Percentiles rank a stretch among this genome's conserved stretches.
These are phyloP conservation scores for Raphanus sativus DNA, from an alignment of 345 rosid genomes.

Conservation along the genomic window DNA sequence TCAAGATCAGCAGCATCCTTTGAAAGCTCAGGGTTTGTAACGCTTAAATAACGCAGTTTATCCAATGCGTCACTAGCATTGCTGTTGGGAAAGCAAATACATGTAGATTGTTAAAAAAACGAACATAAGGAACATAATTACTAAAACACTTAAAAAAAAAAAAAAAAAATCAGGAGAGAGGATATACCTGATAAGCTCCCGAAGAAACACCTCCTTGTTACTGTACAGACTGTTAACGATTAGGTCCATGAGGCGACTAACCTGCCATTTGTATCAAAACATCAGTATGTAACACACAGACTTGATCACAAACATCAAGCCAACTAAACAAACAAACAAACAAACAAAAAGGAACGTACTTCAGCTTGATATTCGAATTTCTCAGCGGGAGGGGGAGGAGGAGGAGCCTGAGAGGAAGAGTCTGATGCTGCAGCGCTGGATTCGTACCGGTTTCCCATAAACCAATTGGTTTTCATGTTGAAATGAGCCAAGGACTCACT, in stretches of 20 bases:
- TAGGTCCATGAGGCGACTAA: slow-evolving; percentile 98
- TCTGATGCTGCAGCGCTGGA: slow-evolving; percentile 72
- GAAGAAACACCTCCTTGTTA: slow-evolving; percentile 95
- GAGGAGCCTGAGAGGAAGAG: slow-evolving; percentile 52
- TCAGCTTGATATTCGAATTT: slow-evolving; percentile 97
- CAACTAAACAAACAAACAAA: background rate
- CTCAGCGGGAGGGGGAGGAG: slow-evolving; percentile 61
- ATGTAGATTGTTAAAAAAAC: background rate
- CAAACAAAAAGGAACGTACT: slow-evolving; percentile 39
- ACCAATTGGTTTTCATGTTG: slow-evolving; percentile 41
- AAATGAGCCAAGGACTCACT: slow-evolving; percentile 31
- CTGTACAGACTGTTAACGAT: slow-evolving; percentile 94
- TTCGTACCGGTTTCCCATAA: slow-evolving; percentile 52
- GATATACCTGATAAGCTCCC: slow-evolving; percentile 86
- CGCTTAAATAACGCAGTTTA: slow-evolving; percentile 86
- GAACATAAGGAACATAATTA: too few relatives aligned
- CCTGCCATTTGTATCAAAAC: slow-evolving; percentile 47
- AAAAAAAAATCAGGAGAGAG: background rate
- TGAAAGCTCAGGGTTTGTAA: slow-evolving; percentile 69
- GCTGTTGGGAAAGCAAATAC: slow-evolving; percentile 43
- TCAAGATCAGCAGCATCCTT: slow-evolving; percentile 75
- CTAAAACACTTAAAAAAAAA: too few relatives aligned
- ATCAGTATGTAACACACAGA: background rate
- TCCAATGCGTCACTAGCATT: slow-evolving; percentile 99
- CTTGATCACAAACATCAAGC: background rate